Evolutionary conservation across 2,329 filamentous ascomycete species (phyloP).

Genomic region (Chlorencoelia australis): DNA sequence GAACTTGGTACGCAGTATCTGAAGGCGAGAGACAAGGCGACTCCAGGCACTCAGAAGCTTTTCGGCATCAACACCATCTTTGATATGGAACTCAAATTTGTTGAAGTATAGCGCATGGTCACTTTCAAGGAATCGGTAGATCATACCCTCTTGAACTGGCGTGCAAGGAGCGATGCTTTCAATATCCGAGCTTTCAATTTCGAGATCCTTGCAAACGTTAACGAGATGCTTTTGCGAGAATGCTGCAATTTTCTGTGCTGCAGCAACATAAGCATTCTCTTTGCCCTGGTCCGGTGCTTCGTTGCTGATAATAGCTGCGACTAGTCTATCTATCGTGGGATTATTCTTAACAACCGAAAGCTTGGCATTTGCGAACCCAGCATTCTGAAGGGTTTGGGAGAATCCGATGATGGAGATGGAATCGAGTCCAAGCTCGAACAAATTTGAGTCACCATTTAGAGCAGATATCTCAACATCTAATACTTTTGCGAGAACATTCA

Average conservation of each 20-base stretch:
- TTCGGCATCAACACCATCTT: conserved; percentile 32
- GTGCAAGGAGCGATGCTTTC: conserved; percentile 76
- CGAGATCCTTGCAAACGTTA: conserved; percentile 37
- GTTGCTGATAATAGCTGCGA: conserved; percentile 20
- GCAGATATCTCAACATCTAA: conserved; percentile 29
- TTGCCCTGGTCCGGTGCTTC: conserved; percentile 2
- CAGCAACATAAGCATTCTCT: conserved; percentile 21
- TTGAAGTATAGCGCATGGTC: conserved; percentile 63
- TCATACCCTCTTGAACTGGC: conserved; percentile 76
- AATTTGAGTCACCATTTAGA: conserved; percentile 46
- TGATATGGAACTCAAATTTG: conserved; percentile 53
- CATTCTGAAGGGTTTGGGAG: conserved; percentile 49
- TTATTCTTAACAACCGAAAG: conserved; percentile 60
- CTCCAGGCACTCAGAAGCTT: conserved; percentile 49
- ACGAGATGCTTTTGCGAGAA: conserved; percentile 28
- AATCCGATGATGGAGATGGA: conserved; percentile 76
- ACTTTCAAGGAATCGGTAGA: conserved; percentile 56
- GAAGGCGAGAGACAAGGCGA: conserved; percentile 37
- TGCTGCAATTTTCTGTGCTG: conserved; percentile 31
- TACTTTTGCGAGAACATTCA: conserved; percentile 38
- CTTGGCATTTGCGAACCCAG: conserved; percentile 49
- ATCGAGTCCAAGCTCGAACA: conserved; percentile 81
- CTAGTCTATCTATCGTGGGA: conserved; percentile 39
- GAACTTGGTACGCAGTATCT: conserved; percentile 67
- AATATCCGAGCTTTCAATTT: conserved; percentile 41